Percentiles rank a stretch among this genome's conserved stretches.
Evolutionary conservation across 2,329 filamentous ascomycete genomes (phyloP).

Genomic region (Colletotrichum acutatum): DNA sequence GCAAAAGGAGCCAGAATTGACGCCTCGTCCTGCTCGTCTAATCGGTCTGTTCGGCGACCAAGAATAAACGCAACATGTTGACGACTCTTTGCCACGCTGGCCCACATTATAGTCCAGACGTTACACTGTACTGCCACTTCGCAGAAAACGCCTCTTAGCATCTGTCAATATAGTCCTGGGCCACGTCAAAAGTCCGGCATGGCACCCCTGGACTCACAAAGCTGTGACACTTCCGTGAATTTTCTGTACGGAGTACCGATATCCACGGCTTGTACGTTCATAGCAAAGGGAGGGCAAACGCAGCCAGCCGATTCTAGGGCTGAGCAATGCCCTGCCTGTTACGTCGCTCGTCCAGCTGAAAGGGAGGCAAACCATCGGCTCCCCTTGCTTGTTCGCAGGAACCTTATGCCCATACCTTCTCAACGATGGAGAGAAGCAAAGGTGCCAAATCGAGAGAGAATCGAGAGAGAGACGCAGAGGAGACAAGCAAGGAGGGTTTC

Average conservation of each 20-base stretch:
- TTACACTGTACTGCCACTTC: not conserved
- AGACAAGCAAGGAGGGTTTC: not conserved
- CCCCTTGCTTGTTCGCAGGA: slow-evolving; percentile 9
- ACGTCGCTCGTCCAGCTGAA: slow-evolving; percentile 16
- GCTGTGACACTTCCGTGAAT: not conserved
- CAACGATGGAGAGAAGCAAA: slow-evolving; percentile 8
- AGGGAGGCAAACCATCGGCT: not conserved
- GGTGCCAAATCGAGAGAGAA: not conserved
- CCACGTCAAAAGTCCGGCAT: slow-evolving; percentile 1
- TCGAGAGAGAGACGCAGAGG: not conserved
- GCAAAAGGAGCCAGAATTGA: not conserved
- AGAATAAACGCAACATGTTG: slow-evolving; percentile 18
- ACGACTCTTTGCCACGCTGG: slow-evolving; percentile 24
- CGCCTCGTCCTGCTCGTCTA: not conserved
- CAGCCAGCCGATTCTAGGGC: slow-evolving; percentile 25
- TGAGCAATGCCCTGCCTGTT: slow-evolving; percentile 23
- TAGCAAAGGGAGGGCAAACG: not conserved
- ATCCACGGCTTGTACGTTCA: not conserved
- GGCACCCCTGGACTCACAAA: slow-evolving; percentile 1
- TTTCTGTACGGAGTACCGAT: not conserved
- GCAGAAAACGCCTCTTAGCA: not conserved
- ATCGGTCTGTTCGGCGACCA: not conserved
- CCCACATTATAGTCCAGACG: not conserved
- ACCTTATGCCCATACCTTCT: not conserved
- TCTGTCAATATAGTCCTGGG: not conserved